Percentiles rank a stretch among this genome's conserved stretches.
These are phyloP conservation scores for Martiniozyma asiatica DNA, from an alignment of 1,139 yeast genomes.

Conservation along the genomic window DNA sequence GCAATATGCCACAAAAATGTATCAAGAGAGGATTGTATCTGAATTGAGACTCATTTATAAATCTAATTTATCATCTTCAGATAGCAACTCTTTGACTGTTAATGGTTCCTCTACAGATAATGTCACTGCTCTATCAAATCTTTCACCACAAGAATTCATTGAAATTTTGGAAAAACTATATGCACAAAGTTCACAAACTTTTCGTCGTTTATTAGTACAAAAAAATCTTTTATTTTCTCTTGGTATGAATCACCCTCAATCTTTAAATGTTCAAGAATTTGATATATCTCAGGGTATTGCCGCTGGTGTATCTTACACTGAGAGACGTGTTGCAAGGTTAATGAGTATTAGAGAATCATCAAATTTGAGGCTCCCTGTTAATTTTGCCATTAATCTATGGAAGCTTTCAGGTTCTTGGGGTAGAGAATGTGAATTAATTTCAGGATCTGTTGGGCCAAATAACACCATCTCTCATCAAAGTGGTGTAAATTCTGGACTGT, in stretches of 20 bases:
- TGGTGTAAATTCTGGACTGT: slow-evolving; percentile 2
- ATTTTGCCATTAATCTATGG: no score
- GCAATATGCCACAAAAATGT: slow-evolving; percentile 49
- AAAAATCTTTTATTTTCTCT: slow-evolving; percentile 70
- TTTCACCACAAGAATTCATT: slow-evolving; percentile 68
- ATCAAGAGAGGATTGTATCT: slow-evolving; percentile 53
- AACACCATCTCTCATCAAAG: slow-evolving; percentile 1
- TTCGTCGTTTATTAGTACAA: slow-evolving; percentile 63
- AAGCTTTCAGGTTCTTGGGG: no score
- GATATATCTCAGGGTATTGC: no score
- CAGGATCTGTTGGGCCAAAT: no score
- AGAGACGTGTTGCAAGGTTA: no score
- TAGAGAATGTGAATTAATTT: no score
- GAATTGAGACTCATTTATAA: slow-evolving; percentile 70
- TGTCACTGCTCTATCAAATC: slow-evolving; percentile 31
- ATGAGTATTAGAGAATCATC: no score
- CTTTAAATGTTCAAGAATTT: no score
- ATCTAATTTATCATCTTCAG: slow-evolving; percentile 39
- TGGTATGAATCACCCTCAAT: slow-evolving; percentile 45
- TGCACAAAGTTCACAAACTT: slow-evolving; percentile 55
- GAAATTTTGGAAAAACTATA: slow-evolving; percentile 53
- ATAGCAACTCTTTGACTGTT: slow-evolving; percentile 14
- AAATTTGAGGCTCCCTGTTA: no score
- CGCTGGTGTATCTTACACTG: no score
- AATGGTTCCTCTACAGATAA: slow-evolving; percentile 7